These are phyloP conservation scores for Albophoma yamanashiensis DNA, from an alignment of 2,329 filamentous ascomycete genomes.

Conservation along the genomic window DNA sequence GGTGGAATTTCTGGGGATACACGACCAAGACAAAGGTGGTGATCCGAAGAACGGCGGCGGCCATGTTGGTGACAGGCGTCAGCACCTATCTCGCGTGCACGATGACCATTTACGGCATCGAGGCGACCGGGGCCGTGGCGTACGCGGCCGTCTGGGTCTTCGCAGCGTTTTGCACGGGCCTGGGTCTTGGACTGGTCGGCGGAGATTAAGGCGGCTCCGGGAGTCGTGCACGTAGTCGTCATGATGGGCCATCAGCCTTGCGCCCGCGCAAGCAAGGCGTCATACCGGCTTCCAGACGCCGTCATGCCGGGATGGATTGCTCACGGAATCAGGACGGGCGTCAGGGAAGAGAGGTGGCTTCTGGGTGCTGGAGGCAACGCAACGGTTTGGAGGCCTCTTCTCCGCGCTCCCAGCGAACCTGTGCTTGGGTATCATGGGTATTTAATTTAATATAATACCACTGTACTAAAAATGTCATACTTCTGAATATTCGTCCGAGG, in stretches of 20 bases:
- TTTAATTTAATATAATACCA: not conserved
- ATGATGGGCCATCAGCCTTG: not conserved
- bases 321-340: not conserved
- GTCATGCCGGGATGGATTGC: not conserved
- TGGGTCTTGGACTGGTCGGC: constrained; percentile 40
- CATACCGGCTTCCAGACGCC: not conserved
- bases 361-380: not conserved
- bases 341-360: not conserved
- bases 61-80: constrained; percentile 44
- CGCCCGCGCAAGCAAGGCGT: not conserved
- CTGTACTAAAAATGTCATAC: not conserved
- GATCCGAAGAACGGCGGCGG: constrained; percentile 51
- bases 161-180: constrained; percentile 49
- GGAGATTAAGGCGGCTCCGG: constrained; percentile 20
- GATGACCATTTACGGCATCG: constrained; percentile 59
- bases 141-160: constrained; percentile 70
- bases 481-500: not conserved
- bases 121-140: constrained; percentile 54
- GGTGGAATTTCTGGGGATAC: constrained; percentile 64
- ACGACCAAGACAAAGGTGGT: constrained; percentile 50
- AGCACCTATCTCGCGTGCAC: constrained; percentile 55
- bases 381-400: not conserved
- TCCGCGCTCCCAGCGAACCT: not conserved
- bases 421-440: not conserved
- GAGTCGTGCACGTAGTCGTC: not conserved